Conservation (phyloP, 257 asterid genomes). For the Solanum commersonii region DNA sequence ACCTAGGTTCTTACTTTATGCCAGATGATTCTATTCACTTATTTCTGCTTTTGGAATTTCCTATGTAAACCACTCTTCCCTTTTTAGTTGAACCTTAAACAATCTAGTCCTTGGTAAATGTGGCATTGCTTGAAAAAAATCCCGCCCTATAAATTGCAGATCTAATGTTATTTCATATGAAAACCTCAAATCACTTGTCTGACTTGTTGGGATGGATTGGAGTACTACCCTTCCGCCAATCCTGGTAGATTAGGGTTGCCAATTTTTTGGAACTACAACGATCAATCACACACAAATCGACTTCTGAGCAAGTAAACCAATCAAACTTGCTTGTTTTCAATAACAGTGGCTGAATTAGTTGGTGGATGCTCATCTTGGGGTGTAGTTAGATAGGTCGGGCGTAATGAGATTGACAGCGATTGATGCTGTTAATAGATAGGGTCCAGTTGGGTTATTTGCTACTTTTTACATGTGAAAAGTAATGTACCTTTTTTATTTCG, state of each 20-base stretch:
- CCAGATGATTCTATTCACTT: background rate
- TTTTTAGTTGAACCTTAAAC: background rate
- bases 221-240: background rate
- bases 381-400: background rate
- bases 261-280: background rate
- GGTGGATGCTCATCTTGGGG: background rate
- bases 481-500: background rate
- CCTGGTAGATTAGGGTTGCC: background rate
- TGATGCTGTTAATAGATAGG: background rate
- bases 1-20: background rate
- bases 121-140: background rate
- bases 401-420: background rate
- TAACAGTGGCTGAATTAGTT: background rate
- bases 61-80: background rate
- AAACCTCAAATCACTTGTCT: background rate
- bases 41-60: background rate
- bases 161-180: background rate
- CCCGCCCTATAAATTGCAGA: background rate
- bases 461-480: background rate
- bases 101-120: background rate
- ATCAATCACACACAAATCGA: background rate
- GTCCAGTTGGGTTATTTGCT: background rate
- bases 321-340: background rate
- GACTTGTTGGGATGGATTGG: background rate
- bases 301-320: background rate